A percentile compares a stretch with the other conserved stretches of the same genome.
These are phyloP conservation scores for Hyphodiscus sp. DNA, from an alignment of 2,329 filamentous ascomycete species.

Conservation along the genomic window DNA sequence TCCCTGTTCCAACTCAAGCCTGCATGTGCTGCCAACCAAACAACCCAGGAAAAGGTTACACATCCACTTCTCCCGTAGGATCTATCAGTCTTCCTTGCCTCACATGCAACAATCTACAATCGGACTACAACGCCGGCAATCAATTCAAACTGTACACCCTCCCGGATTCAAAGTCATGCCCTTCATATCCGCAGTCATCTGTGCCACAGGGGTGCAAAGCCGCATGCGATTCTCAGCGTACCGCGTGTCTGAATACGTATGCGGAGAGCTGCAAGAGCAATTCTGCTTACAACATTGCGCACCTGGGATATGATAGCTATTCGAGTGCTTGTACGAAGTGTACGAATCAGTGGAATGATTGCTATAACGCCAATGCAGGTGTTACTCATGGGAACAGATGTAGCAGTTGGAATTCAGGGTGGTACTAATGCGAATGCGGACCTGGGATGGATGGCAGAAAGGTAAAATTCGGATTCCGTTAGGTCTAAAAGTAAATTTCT, in stretches of 20 bases:
- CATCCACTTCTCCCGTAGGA: slow-evolving; percentile 52
- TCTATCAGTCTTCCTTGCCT: slow-evolving; percentile 46
- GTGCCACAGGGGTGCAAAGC: slow-evolving; percentile 40
- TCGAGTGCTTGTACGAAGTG: no score
- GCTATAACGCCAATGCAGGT: no score
- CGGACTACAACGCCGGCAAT: slow-evolving; percentile 35
- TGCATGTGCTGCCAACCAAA: slow-evolving; percentile 46
- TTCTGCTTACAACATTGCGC: neutral
- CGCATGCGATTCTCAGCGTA: slow-evolving; percentile 47
- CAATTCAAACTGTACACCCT: slow-evolving; percentile 49
- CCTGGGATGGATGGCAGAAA: no score
- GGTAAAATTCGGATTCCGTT: no score
- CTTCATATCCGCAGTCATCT: slow-evolving; percentile 36
- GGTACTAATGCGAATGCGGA: no score
- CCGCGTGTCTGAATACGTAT: slow-evolving; percentile 42
- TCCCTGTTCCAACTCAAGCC: slow-evolving; percentile 40
- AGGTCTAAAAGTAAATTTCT: no score
- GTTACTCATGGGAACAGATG: no score
- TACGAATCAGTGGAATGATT: no score
- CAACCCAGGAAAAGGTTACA: slow-evolving; percentile 57
- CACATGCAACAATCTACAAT: slow-evolving; percentile 46
- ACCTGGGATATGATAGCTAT: no score
- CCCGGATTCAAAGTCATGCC: slow-evolving; percentile 37
- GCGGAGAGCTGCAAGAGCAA: slow-evolving; percentile 40
- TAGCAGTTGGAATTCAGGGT: no score